phyloP scores from a whole-genome alignment of 2,329 filamentous ascomycete genomes.

The Stemphylium vesicarium region DNA sequence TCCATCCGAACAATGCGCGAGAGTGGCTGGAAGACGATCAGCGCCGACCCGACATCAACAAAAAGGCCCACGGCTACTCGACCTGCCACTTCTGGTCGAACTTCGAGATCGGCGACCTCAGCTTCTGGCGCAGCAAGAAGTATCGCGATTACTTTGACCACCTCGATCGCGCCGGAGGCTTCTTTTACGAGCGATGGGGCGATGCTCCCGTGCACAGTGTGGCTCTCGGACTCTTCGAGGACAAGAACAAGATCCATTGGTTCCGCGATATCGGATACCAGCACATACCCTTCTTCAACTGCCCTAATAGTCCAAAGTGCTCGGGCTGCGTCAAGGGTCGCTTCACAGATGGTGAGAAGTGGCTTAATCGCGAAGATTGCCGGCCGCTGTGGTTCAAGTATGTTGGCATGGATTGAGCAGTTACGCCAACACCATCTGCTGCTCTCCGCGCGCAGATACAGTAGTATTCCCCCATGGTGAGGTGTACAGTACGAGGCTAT shows the following conservation, averaged over 20 bases:
- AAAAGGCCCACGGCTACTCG: constrained; percentile 87
- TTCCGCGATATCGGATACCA: constrained; percentile 99
- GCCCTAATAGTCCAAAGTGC: constrained; percentile 94
- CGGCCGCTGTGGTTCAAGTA: constrained; percentile 97
- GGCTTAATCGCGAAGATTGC: constrained; percentile 89
- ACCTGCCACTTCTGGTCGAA: constrained; percentile 99
- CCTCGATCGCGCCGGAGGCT: constrained; percentile 89
- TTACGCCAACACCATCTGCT: not conserved
- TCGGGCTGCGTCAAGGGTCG: constrained; percentile 83
- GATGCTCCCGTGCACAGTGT: constrained; percentile 97
- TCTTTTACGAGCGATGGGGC: constrained; percentile 99
- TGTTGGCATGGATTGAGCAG: constrained; percentile 72
- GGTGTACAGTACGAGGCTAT: not conserved
- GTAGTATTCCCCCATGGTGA: not conserved
- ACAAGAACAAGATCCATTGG: constrained; percentile 91
- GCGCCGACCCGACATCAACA: constrained; percentile 78
- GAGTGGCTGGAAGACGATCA: constrained; percentile 82
- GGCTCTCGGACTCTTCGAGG: constrained; percentile 88
- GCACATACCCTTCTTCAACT: constrained; percentile 98
- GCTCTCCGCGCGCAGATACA: not conserved
- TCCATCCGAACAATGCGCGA: constrained; percentile 84
- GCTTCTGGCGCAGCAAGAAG: constrained; percentile 86
- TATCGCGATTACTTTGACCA: constrained; percentile 98
- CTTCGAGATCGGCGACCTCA: constrained; percentile 94
- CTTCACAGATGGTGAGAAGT: constrained; percentile 87